Evolutionary conservation across 139 green algal genomes (phyloP), one percentile per base, ranked within the genome.

Genomic region (Axilococcus clingmanii): DNA sequence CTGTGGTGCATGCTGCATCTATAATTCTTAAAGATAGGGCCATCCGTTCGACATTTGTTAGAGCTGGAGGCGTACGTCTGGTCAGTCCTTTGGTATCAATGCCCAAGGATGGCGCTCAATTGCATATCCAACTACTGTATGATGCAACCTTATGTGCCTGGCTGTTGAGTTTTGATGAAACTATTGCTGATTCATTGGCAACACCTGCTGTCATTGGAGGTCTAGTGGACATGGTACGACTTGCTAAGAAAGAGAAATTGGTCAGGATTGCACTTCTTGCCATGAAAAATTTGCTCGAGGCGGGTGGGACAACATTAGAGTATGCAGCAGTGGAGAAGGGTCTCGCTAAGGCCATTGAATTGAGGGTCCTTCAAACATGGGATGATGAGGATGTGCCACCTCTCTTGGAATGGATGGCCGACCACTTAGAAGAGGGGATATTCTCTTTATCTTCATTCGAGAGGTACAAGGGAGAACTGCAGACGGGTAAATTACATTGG

Each of bases 201-300:
- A 16, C 41, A 27, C 44, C 67, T 44, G 78, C 70, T 17, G 62
- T 85, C 5, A 59, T 93, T 19, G 69, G 69, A 23, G 63, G 62
- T 38, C 74, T 98, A 43, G 84, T 97, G 24, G 85, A 93, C 15
- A 68, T 94, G 7, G 74, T 83, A 7, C 71, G 86, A 60, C 35
- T 71, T 70, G 73, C 66, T 31, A 20, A 50, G 15, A 98, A 97
- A 67, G 91, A 97, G 59, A 98, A 98, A 78, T 82, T 97, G 42
- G 68, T 95, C 66, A 77, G 91, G 5, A 79, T 95, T 37, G 73
- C 80, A 8, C 59, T 94, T 41, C 60, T 90, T 29, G 65, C 79
- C 15, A 60, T 97, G 48, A 74, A 74, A 29, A 95, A 94, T 69
- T 59, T 97, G 51, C 58, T 95, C 45, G 40, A 47, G 22, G 47